These are phyloP conservation scores for Polytolypa hystricis DNA, from an alignment of 2,329 filamentous ascomycete genomes.

Conservation along the genomic window DNA sequence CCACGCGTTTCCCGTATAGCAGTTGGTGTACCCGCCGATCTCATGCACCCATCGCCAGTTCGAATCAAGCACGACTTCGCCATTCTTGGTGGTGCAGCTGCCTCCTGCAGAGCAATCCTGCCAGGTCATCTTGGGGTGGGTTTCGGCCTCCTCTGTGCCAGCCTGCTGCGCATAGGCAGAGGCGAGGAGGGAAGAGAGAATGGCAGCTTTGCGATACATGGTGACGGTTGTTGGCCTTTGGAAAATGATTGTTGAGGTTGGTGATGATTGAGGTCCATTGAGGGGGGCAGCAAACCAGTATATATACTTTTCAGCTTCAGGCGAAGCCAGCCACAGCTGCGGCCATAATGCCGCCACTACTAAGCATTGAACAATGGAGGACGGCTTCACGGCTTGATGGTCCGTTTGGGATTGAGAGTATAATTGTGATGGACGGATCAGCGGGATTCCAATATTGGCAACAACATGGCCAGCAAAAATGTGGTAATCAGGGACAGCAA, in stretches of 20 bases:
- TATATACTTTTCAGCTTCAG: too few species aligned
- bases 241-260: too few species aligned
- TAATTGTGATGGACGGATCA: background rate
- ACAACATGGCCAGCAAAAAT: too few species aligned
- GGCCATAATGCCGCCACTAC: too few species aligned
- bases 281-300: too few species aligned
- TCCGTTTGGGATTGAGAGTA: background rate
- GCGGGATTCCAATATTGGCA: background rate
- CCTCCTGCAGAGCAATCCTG: constrained; percentile 42
- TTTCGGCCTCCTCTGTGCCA: constrained; percentile 32
- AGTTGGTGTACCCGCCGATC: constrained; percentile 41
- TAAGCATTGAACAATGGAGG: too few species aligned
- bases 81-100: constrained; percentile 41
- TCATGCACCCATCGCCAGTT: constrained; percentile 51
- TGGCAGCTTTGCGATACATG: constrained; percentile 21
- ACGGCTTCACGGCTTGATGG: background rate
- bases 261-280: too few species aligned
- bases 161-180: constrained; percentile 38
- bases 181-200: constrained; percentile 35
- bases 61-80: constrained; percentile 44
- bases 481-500: too few species aligned
- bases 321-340: too few species aligned
- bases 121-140: constrained; percentile 44
- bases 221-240: too few species aligned
- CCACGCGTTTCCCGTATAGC: constrained; percentile 45